These are phyloP conservation scores for Malassezia sp. DNA, from an alignment of 1,284 basidiomycete genomes.

Conservation along the genomic window DNA sequence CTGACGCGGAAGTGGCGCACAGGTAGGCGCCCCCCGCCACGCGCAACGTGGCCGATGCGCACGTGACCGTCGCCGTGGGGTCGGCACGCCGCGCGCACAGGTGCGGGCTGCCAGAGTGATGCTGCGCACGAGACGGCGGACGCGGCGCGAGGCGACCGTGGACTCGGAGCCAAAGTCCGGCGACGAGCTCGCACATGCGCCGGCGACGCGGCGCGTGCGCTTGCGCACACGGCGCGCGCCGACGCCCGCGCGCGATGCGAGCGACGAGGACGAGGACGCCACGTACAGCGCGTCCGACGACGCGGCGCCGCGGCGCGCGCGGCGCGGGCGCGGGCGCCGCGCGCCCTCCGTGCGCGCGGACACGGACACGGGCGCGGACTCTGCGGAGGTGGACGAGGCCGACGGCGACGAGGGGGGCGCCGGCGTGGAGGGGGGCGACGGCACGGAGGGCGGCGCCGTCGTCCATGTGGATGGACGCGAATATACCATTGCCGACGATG, in stretches of 20 bases:
- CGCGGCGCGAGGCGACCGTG: neutral
- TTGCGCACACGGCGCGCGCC: neutral
- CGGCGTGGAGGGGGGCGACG: conserved; percentile 10
- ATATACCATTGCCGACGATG: conserved; percentile 71
- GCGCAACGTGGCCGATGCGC: too few relatives aligned
- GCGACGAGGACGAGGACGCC: conserved; percentile 10
- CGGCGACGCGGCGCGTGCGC: neutral
- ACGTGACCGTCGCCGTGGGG: too few relatives aligned
- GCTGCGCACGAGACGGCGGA: neutral
- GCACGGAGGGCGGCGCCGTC: conserved; percentile 49
- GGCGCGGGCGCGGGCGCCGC: neutral
- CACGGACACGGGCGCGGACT: conserved; percentile 9
- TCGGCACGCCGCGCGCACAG: too few relatives aligned
- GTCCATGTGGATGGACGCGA: conserved; percentile 65
- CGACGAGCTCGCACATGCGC: neutral
- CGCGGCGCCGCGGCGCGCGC: conserved; percentile 1
- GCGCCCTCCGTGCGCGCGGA: neutral
- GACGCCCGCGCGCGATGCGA: neutral
- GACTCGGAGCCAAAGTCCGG: neutral
- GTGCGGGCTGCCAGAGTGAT: too few relatives aligned
- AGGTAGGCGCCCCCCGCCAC: too few relatives aligned
- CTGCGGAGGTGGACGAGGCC: conserved; percentile 2
- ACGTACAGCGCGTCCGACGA: conserved; percentile 8
- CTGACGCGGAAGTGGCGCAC: neutral
- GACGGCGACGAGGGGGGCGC: conserved; percentile 5